A percentile compares a stretch with the other conserved stretches of the same genome.
Evolutionary conservation across 2,329 filamentous ascomycete genomes (phyloP).

Genomic region (Fusarium incarnatum): DNA sequence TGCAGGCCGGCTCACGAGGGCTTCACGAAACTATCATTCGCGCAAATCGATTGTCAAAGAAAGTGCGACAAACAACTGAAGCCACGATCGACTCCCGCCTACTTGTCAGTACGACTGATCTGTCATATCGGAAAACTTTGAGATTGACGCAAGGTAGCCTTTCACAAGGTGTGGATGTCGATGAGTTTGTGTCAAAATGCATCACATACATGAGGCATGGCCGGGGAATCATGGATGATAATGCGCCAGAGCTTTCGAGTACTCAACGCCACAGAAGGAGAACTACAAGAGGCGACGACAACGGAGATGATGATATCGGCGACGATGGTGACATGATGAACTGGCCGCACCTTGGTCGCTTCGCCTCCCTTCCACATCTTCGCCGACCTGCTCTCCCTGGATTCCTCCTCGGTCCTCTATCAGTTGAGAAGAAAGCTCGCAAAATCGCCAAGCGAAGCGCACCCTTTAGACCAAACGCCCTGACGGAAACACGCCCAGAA

Average conservation of each 20-base stretch:
- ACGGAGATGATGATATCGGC: conserved; percentile 69
- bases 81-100: conserved; percentile 91
- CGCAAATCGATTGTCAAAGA: conserved; percentile 72
- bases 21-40: conserved; percentile 73
- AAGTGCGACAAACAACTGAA: conserved; percentile 88
- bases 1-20: conserved; percentile 73
- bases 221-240: conserved; percentile 64
- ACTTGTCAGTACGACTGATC: conserved; percentile 82
- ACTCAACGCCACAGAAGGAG: conserved; percentile 61
- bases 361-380: conserved; percentile 79
- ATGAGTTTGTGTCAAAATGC: conserved; percentile 92
- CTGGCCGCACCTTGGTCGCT: conserved; percentile 85
- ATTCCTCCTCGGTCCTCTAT: conserved; percentile 89
- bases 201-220: conserved; percentile 86
- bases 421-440: conserved; percentile 85
- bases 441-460: conserved; percentile 77
- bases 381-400: conserved; percentile 80
- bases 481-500: conserved; percentile 79
- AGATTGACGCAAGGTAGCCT: conserved; percentile 79
- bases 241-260: conserved; percentile 62
- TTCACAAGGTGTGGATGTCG: conserved; percentile 83
- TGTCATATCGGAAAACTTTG: conserved; percentile 81
- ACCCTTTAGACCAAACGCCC: conserved; percentile 74
- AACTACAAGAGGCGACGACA: conserved; percentile 57
- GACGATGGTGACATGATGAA: conserved; percentile 83